These are phyloP conservation scores for Colletotrichum theobromicola DNA, from an alignment of 2,329 filamentous ascomycete species.

Conservation along the genomic window DNA sequence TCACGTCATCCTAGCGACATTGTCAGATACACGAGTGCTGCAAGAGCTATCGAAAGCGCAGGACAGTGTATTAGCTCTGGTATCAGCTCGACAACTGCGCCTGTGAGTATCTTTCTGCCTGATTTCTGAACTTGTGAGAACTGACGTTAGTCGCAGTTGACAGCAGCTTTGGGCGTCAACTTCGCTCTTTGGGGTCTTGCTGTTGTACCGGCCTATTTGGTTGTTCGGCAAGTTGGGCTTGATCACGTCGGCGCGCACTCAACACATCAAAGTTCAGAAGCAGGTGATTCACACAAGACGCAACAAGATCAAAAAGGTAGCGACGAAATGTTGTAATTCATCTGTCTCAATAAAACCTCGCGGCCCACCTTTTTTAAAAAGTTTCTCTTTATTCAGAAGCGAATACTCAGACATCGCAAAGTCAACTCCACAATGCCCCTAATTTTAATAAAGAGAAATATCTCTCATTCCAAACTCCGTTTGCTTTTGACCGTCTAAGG, in stretches of 20 bases:
- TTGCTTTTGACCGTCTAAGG: not conserved
- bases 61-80: slow-evolving; percentile 32
- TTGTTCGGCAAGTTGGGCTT: not conserved
- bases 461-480: not conserved
- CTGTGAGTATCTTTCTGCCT: not conserved
- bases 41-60: slow-evolving; percentile 30
- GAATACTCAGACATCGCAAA: not conserved
- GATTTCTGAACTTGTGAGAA: not conserved
- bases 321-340: not conserved
- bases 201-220: not conserved
- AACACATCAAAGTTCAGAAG: not conserved
- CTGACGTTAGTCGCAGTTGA: not conserved
- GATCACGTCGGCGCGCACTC: not conserved
- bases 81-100: slow-evolving; percentile 33
- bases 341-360: not conserved
- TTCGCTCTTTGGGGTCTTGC: not conserved
- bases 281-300: not conserved
- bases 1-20: slow-evolving; percentile 29
- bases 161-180: not conserved
- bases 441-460: not conserved
- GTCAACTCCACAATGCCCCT: not conserved
- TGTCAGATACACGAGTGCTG: slow-evolving; percentile 28
- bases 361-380: not conserved
- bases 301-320: not conserved
- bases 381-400: not conserved